Conservation (phyloP, 306 rosid genomes). For the Canavalia ensiformis region DNA sequence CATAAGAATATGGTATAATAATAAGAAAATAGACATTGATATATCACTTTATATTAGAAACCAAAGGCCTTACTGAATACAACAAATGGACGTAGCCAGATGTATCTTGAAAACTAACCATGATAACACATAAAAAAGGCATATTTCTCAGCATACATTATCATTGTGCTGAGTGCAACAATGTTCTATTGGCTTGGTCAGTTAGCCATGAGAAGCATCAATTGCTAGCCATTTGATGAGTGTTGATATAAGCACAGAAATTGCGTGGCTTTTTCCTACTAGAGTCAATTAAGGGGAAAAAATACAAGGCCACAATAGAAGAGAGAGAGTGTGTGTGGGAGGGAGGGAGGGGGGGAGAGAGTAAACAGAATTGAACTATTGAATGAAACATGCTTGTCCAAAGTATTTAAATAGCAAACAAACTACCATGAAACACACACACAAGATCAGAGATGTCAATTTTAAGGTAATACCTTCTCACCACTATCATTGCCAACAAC, state of each 20-base stretch:
- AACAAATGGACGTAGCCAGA: conserved; percentile 36
- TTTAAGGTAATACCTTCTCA: conserved; percentile 77
- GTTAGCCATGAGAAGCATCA: conserved; percentile 34
- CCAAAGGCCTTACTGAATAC: conserved; percentile 6
- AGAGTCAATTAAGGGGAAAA: conserved; percentile 21
- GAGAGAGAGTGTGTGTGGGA: neutral
- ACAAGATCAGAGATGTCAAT: conserved; percentile 27
- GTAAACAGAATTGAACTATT: conserved; percentile 13
- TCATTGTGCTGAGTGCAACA: neutral
- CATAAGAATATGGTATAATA: neutral
- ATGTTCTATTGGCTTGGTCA: conserved; percentile 33
- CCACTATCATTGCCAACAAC: conserved; percentile 99
- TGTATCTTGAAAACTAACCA: conserved; percentile 28
- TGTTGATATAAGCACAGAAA: conserved; percentile 27
- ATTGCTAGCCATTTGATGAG: conserved; percentile 34
- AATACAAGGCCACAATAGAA: neutral
- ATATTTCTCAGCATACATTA: conserved; percentile 1
- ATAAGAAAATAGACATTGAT: conserved; percentile 21
- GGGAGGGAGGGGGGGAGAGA: neutral
- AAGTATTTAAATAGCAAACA: conserved; percentile 24
- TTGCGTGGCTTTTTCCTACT: conserved; percentile 24
- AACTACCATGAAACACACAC: conserved; percentile 29
- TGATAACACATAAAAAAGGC: conserved; percentile 11
- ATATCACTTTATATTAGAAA: conserved; percentile 40
- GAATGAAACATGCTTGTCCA: conserved; percentile 27